These are phyloP conservation scores for Coniochaeta hoffmannii DNA, from an alignment of 2,329 filamentous ascomycete species.

Conservation along the genomic window DNA sequence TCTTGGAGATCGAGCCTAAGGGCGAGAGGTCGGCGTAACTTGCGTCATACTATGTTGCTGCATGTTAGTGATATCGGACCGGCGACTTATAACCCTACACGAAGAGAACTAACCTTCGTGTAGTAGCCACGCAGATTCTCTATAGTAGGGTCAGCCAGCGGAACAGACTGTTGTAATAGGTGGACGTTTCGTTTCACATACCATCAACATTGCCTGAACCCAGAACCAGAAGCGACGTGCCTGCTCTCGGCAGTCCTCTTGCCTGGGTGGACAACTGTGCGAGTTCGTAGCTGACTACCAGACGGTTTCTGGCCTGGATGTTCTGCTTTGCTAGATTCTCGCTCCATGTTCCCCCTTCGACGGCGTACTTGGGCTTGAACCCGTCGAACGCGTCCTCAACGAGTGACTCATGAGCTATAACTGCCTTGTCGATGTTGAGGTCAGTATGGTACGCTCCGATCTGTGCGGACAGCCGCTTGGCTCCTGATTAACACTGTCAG, in stretches of 20 bases:
- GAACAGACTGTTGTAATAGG: no score
- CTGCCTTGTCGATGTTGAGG: constrained; percentile 70
- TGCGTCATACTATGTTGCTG: background rate
- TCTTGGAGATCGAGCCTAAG: constrained; percentile 55
- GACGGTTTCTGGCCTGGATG: constrained; percentile 51
- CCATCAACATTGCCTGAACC: background rate
- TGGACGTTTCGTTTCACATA: no score
- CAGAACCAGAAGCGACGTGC: background rate
- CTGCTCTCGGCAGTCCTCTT: background rate
- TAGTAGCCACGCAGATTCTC: no score
- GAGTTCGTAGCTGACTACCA: background rate
- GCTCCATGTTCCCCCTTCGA: constrained; percentile 52
- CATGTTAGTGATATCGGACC: constrained; percentile 6
- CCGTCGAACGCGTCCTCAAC: constrained; percentile 49
- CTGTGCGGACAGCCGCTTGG: constrained; percentile 48
- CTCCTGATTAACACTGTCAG: no score
- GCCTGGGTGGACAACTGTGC: background rate
- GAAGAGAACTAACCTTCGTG: no score
- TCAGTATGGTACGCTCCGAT: constrained; percentile 70
- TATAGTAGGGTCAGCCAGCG: no score
- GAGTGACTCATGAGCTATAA: no score
- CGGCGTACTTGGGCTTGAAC: constrained; percentile 49
- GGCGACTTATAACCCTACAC: background rate
- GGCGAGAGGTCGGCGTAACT: constrained; percentile 41
- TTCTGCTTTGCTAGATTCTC: constrained; percentile 63